These are phyloP conservation scores for Filobasidium uniguttulatum DNA, from an alignment of 1,284 basidiomycete species.

Conservation along the genomic window DNA sequence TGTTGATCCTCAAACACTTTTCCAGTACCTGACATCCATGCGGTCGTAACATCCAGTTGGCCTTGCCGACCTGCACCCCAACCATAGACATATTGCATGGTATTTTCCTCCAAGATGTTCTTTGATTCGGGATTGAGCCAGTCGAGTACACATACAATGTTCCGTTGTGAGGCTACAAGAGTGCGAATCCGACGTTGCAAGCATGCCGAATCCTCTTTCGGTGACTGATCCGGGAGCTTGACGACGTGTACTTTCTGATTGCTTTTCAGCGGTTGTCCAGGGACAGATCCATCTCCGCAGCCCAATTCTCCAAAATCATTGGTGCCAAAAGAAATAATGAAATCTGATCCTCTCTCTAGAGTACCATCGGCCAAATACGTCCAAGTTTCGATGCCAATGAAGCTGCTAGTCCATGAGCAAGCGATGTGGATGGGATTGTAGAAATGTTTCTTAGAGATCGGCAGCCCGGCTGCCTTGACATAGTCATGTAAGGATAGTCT, in stretches of 20 bases:
- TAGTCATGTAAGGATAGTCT: background rate
- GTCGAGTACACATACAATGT: constrained; percentile 45
- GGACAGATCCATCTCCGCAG: constrained; percentile 38
- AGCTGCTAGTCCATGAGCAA: constrained; percentile 69
- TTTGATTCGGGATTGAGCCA: background rate
- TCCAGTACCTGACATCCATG: no score
- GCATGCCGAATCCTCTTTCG: no score
- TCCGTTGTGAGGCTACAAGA: constrained; percentile 52
- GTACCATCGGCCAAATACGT: background rate
- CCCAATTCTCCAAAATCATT: constrained; percentile 73
- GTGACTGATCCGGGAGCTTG: constrained; percentile 2
- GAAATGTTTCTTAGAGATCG: constrained; percentile 29
- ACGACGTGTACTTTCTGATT: constrained; percentile 7
- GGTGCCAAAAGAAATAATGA: constrained; percentile 63
- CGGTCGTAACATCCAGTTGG: constrained; percentile 28
- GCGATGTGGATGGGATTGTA: constrained; percentile 40
- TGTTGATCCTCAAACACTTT: no score
- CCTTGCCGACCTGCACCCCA: constrained; percentile 76
- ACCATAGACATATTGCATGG: constrained; percentile 43
- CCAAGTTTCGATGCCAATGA: constrained; percentile 42
- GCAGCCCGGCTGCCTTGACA: background rate
- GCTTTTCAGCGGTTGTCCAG: background rate
- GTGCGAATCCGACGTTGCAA: constrained; percentile 1
- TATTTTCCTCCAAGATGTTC: background rate
- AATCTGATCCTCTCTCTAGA: constrained; percentile 38